phyloP scores from a whole-genome alignment of 1,284 basidiomycete species.

The Anthracocystis walkeri region DNA sequence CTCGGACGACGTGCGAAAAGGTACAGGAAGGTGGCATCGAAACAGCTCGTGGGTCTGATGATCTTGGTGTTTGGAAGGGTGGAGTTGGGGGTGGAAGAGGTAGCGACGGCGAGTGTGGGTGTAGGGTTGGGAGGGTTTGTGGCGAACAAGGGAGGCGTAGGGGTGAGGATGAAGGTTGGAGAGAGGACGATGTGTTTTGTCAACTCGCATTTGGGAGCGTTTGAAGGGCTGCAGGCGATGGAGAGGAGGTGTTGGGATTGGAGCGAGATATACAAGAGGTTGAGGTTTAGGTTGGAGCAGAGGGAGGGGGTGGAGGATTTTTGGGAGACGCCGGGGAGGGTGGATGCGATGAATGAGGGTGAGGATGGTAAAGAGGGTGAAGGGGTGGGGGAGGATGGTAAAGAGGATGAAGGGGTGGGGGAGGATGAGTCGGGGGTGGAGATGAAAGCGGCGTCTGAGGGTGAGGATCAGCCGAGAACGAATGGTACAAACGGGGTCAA shows the following conservation, averaged over 20 bases:
- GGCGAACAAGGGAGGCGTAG: conserved; percentile 76
- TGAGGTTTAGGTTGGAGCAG: conserved; percentile 27
- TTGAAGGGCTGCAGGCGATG: conserved; percentile 50
- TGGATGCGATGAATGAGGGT: conserved; percentile 71
- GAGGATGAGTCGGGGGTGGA: conserved; percentile 64
- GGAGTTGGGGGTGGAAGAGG: conserved; percentile 22
- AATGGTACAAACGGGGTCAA: neutral
- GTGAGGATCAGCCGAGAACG: neutral
- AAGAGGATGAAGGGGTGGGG: conserved; percentile 82
- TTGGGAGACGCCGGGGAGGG: conserved; percentile 78
- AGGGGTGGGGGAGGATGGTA: conserved; percentile 80
- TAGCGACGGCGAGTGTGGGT: conserved; percentile 40
- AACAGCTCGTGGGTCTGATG: conserved; percentile 54
- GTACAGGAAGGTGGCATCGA: conserved; percentile 45
- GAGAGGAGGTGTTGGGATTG: conserved; percentile 54
- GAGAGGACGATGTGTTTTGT: conserved; percentile 94
- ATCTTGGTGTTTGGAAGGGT: conserved; percentile 36
- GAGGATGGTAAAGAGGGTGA: conserved; percentile 74
- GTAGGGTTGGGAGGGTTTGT: conserved; percentile 54
- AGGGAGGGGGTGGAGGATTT: conserved; percentile 12
- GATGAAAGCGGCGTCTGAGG: conserved; percentile 1
- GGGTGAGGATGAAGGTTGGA: conserved; percentile 87
- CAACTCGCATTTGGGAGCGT: conserved; percentile 91
- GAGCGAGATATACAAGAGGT: conserved; percentile 49
- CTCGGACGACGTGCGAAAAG: conserved; percentile 23